These are phyloP conservation scores for Cystobasidium ongulense DNA, from an alignment of 768 basidiomycete genomes.

Conservation along the genomic window DNA sequence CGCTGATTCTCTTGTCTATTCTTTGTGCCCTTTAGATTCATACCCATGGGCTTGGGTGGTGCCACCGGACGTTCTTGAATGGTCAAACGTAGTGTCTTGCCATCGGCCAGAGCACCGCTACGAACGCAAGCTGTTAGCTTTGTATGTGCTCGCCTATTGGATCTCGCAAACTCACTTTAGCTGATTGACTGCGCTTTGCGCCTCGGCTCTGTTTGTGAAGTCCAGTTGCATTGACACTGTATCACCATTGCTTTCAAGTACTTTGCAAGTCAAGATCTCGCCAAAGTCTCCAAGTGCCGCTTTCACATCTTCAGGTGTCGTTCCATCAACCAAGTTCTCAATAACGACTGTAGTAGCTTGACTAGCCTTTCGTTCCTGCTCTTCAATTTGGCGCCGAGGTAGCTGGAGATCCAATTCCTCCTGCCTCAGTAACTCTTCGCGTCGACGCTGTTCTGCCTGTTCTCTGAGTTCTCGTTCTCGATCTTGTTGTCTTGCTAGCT, in stretches of 20 bases:
- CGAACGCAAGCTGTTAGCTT: neutral
- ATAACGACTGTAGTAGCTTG: neutral
- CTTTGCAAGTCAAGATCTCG: constrained; percentile 5
- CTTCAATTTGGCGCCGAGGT: neutral
- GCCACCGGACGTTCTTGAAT: constrained; percentile 4
- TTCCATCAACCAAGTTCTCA: constrained; percentile 23
- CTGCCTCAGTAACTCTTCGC: neutral
- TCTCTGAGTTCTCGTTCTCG: neutral
- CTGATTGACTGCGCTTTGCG: neutral
- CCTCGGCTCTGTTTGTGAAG: constrained; percentile 3
- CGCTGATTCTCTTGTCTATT: constrained; percentile 4
- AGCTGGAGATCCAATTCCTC: constrained; percentile 19
- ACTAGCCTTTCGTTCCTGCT: neutral
- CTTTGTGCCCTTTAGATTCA: neutral
- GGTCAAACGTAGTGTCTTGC: constrained; percentile 2
- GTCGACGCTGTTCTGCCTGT: neutral
- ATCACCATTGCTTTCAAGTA: constrained; percentile 25
- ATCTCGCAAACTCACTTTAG: neutral
- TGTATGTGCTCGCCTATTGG: neutral
- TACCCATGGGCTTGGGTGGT: neutral
- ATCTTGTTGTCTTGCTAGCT: neutral
- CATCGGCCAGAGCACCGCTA: constrained; percentile 25
- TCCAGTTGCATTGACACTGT: constrained; percentile 21
- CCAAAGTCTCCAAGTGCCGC: constrained; percentile 26
- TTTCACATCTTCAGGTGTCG: constrained; percentile 29